Evolutionary conservation across 208 protist genomes (phyloP), one percentile per base, ranked within the genome.

Genomic region (Acanthamoeba healyi): DNA sequence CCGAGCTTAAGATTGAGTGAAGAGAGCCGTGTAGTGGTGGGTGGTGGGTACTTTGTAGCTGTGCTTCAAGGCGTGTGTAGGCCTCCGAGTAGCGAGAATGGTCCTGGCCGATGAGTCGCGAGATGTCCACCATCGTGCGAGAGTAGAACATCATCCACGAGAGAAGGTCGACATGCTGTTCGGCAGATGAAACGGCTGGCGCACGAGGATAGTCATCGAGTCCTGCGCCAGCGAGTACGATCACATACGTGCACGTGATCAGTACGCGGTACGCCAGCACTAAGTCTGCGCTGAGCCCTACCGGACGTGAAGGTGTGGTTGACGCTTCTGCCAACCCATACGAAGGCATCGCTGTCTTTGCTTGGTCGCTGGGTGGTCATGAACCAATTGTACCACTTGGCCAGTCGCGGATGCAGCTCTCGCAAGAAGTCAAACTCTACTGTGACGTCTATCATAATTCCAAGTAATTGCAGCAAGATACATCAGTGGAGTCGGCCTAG

Each of bases 161-260:
- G 26, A 82, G 42, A 5, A 98, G 94, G 95, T 98, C 98, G 1
- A 98, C 93, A 74, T 98, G 98, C 22, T 94, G 34, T 58, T 98
- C 98, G 0, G 38, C 14, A 0, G 19, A 17, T 0, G 36, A 46
- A 56, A 70, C 56, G 6, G 22, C 12, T 3, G 84, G 40, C 9
- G 94, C 93, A 17, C 98, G 93, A 49, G 98, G 98, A 82, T 97
- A 98, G 74, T 98, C 98, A 88, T 98, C 98, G 0, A 98, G 92
- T 0, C 92, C 87, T 93, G 24, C 40, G n/a, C n/a, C n/a, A n/a
- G 40, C 14, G 82, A 67, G 17, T 24, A 22, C 14, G 22, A 26
- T 65, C 19, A 26, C 14, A 32, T 19, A 44, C 15, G 0, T 17
- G 1, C 17, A 22, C 9, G 24, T 49, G 34, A 29, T 7, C 51